A percentile compares a stretch with the other conserved stretches of the same genome.
Evolutionary conservation across 345 rosid species (phyloP).

Genomic region (Moricandia arvensis): DNA sequence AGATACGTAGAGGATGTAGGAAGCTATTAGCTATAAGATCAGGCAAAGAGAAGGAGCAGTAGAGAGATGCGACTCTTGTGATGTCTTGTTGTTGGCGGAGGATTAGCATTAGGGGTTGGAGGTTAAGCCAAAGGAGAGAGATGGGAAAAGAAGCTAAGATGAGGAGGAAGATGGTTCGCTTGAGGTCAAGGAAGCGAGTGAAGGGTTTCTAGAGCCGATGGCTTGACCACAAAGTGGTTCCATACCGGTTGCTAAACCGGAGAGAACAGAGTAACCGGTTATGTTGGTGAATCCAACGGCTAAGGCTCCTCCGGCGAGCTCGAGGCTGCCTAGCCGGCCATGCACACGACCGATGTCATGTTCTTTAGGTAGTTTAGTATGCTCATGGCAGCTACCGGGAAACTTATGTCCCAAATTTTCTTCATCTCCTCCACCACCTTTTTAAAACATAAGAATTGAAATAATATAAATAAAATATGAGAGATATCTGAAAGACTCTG

Average conservation of each 20-base stretch:
- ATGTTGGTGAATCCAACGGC: slow-evolving; percentile 92
- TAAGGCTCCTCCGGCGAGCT: slow-evolving; percentile 88
- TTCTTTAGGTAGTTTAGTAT: slow-evolving; percentile 66
- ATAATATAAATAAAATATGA: not conserved
- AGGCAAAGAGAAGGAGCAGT: slow-evolving; percentile 63
- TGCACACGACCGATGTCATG: slow-evolving; percentile 70
- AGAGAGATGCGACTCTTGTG: slow-evolving; percentile 58
- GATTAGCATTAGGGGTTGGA: slow-evolving; percentile 60
- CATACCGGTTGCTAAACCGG: slow-evolving; percentile 90
- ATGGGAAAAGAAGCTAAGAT: slow-evolving; percentile 64
- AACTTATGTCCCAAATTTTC: slow-evolving; percentile 57
- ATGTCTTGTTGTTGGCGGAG: slow-evolving; percentile 69
- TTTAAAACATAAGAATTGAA: not conserved
- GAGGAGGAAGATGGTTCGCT: slow-evolving; percentile 68
- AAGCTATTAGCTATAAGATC: slow-evolving; percentile 76
- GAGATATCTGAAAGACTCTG: not conserved
- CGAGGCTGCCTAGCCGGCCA: slow-evolving; percentile 84
- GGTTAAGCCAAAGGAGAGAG: slow-evolving; percentile 62
- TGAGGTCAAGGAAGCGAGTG: slow-evolving; percentile 52
- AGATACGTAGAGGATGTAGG: slow-evolving; percentile 78
- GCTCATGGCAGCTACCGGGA: slow-evolving; percentile 75
- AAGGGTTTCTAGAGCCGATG: slow-evolving; percentile 62
- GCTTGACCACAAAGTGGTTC: slow-evolving; percentile 90
- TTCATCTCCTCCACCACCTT: slow-evolving; percentile 78
- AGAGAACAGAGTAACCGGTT: slow-evolving; percentile 85